These are phyloP conservation scores for Saccharum spontaneum DNA, from an alignment of 176 grass and related monocot species.

Conservation along the genomic window DNA sequence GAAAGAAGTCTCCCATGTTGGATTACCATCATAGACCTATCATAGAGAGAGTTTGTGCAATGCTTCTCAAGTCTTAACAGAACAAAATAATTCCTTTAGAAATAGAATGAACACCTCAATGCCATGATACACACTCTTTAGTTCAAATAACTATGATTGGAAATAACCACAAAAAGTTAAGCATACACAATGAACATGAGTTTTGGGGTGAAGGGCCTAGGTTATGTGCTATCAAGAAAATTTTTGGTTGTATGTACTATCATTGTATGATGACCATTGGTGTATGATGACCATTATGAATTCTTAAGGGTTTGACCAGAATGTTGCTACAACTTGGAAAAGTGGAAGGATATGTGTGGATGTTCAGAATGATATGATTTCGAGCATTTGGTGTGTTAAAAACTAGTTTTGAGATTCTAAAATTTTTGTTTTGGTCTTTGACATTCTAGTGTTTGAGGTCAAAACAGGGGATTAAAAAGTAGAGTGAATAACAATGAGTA, in stretches of 20 bases:
- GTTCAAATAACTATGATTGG: too few species aligned
- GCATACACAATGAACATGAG: not conserved
- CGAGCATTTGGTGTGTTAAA: too few species aligned
- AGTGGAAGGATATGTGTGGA: not conserved
- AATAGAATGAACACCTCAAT: not conserved
- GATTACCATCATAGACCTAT: conserved; percentile 61
- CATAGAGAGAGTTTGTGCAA: not conserved
- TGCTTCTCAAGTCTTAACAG: not conserved
- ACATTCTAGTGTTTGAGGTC: too few species aligned
- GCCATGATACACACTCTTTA: not conserved
- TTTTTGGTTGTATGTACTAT: too few species aligned
- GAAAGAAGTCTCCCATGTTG: conserved; percentile 66
- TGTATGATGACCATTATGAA: not conserved
- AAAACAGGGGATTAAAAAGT: too few species aligned
- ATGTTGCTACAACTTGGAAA: not conserved
- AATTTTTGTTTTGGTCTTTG: too few species aligned
- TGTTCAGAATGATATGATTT: too few species aligned
- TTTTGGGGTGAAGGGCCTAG: too few species aligned
- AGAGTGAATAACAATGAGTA: too few species aligned
- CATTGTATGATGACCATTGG: too few species aligned
- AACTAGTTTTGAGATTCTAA: not conserved
- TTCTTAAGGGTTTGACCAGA: not conserved
- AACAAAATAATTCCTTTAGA: not conserved
- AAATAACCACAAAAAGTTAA: too few species aligned
- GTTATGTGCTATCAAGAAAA: not conserved